Conservation (phyloP, 1,284 basidiomycete genomes). For the Cryptococcus sp. region DNA sequence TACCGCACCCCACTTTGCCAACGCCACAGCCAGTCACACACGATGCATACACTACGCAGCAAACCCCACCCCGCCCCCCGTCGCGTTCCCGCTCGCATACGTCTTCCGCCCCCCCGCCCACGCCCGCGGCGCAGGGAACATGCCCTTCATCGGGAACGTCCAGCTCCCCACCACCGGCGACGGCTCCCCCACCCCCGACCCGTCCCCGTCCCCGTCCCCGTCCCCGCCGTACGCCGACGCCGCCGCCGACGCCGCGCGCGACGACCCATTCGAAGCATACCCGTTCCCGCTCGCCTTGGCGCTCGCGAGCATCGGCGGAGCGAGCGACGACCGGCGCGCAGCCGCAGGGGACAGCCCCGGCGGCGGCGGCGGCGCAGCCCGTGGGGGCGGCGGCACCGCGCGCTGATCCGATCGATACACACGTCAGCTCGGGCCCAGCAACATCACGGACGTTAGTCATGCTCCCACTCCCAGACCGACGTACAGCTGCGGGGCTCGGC, state of each 20-base stretch:
- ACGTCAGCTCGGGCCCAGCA: neutral
- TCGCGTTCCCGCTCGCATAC: slow-evolving; percentile 41
- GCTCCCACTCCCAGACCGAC: neutral
- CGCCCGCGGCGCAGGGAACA: slow-evolving; percentile 49
- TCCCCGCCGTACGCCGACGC: slow-evolving; percentile 2
- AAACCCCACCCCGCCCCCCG: slow-evolving; percentile 43
- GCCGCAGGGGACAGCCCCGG: slow-evolving; percentile 24
- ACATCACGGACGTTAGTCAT: no score
- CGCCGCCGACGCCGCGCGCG: neutral
- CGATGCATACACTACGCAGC: slow-evolving; percentile 12
- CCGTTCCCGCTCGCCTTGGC: slow-evolving; percentile 2
- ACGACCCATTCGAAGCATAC: slow-evolving; percentile 14
- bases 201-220: slow-evolving; percentile 16
- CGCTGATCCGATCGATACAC: slow-evolving; percentile 6
- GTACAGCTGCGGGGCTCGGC: slow-evolving; percentile 28
- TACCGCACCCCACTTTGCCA: neutral
- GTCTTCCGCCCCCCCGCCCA: slow-evolving; percentile 41
- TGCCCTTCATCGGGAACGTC: slow-evolving; percentile 51
- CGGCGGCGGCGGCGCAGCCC: slow-evolving; percentile 29
- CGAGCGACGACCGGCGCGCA: slow-evolving; percentile 19
- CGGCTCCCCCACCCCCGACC: slow-evolving; percentile 30
- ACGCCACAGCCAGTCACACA: no score
- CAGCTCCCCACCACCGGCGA: slow-evolving; percentile 44
- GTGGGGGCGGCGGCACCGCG: slow-evolving; percentile 18
- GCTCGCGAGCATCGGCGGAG: slow-evolving; percentile 23